Percentiles rank a stretch among this genome's conserved stretches.
These are phyloP conservation scores for Trypanosoma rangeli DNA, from an alignment of 208 protist species.

Conservation along the genomic window DNA sequence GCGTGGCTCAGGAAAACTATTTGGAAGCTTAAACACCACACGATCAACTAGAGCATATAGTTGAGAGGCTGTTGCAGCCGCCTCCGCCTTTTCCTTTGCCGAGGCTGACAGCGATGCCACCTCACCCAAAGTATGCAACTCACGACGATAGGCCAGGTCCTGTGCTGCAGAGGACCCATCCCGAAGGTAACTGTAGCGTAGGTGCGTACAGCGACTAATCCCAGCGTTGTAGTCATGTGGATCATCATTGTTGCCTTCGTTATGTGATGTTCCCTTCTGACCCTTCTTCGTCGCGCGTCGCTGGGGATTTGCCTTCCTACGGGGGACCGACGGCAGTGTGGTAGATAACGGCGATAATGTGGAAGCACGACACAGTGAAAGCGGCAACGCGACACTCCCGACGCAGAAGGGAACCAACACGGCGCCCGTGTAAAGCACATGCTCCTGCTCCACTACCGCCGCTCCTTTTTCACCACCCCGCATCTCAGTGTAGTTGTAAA, in stretches of 20 bases:
- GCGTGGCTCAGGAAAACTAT: conserved; percentile 69
- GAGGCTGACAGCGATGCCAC: neutral
- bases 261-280: neutral
- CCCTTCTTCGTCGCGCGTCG: neutral
- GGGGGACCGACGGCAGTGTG: neutral
- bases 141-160: conserved; percentile 75
- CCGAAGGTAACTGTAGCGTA: conserved; percentile 78
- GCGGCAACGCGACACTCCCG: conserved; percentile 29
- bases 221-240: conserved; percentile 27
- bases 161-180: conserved; percentile 48
- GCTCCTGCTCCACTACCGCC: conserved; percentile 13
- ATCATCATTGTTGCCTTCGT: conserved; percentile 5
- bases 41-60: conserved; percentile 69
- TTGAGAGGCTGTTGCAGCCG: conserved; percentile 42
- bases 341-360: neutral
- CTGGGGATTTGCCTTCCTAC: neutral
- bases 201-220: conserved; percentile 59
- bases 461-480: neutral
- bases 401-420: conserved; percentile 56
- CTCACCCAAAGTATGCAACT: conserved; percentile 10
- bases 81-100: neutral
- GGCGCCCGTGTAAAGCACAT: conserved; percentile 59
- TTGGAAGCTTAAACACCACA: conserved; percentile 71
- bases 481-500: neutral
- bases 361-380: conserved; percentile 16